Conservation (phyloP, 805 yeast genomes). For the Myxozyma kluyveri region DNA sequence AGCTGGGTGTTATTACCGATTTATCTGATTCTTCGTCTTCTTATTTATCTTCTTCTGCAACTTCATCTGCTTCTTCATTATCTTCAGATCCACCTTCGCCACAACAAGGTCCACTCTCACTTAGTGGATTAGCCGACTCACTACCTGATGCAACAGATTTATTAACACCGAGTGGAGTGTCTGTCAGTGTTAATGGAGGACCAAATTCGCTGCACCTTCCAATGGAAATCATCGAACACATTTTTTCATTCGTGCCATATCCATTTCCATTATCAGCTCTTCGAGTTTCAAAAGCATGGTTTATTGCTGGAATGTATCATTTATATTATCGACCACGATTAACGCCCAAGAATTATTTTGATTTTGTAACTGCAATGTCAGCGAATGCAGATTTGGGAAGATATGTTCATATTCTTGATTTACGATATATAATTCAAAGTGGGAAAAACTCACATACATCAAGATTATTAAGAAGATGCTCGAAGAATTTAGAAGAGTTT, state of each 20-base stretch:
- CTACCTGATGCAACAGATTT: constrained; percentile 37
- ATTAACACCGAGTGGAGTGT: neutral
- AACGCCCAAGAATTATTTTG: constrained; percentile 62
- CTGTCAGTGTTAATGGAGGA: no score
- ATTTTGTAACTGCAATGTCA: constrained; percentile 61
- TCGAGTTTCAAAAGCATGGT: constrained; percentile 58
- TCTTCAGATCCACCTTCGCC: constrained; percentile 41
- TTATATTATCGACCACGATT: constrained; percentile 65
- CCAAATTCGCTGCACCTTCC: constrained; percentile 70
- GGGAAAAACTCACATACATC: constrained; percentile 92
- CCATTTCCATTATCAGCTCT: constrained; percentile 33
- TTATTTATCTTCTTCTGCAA: constrained; percentile 17
- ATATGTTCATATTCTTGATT: constrained; percentile 63
- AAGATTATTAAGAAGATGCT: constrained; percentile 72
- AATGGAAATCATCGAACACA: constrained; percentile 67
- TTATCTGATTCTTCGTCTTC: constrained; percentile 34
- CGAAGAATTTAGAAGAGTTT: constrained; percentile 60
- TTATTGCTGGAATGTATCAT: constrained; percentile 57
- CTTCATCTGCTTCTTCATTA: constrained; percentile 13
- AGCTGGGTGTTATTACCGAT: no score
- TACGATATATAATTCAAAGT: constrained; percentile 77
- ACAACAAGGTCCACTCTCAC: constrained; percentile 36
- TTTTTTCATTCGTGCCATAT: constrained; percentile 77
- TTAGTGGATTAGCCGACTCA: constrained; percentile 1
- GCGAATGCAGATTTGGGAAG: constrained; percentile 50